These are phyloP conservation scores for Ceratobasidium theobromae DNA, from an alignment of 1,284 basidiomycete species.

Conservation along the genomic window DNA sequence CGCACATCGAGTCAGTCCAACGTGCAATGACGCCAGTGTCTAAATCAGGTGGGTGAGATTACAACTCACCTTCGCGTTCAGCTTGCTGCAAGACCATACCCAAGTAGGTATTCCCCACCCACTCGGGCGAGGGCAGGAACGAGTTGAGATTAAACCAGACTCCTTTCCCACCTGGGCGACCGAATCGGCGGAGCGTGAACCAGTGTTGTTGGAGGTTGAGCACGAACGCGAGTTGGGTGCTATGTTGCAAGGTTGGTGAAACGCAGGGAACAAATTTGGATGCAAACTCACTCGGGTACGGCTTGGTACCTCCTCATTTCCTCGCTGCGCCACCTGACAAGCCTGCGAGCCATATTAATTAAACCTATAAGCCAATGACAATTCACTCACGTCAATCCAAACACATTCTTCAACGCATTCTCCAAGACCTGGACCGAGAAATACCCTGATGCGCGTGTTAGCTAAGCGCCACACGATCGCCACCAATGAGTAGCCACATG, in stretches of 20 bases:
- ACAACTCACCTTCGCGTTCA: conserved; percentile 66
- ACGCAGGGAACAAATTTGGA: background rate
- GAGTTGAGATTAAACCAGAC: conserved; percentile 95
- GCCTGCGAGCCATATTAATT: conserved; percentile 42
- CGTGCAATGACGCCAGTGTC: too few relatives aligned
- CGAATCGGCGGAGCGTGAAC: conserved; percentile 86
- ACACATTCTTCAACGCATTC: conserved; percentile 71
- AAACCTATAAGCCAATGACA: background rate
- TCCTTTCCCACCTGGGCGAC: conserved; percentile 54
- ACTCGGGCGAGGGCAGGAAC: conserved; percentile 68
- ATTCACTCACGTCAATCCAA: conserved; percentile 69
- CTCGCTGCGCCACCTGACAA: conserved; percentile 83
- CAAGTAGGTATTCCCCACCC: conserved; percentile 82
- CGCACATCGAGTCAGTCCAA: background rate
- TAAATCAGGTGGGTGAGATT: background rate
- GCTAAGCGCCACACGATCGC: conserved; percentile 33
- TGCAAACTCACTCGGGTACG: conserved; percentile 66
- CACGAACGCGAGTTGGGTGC: conserved; percentile 84
- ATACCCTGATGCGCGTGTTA: conserved; percentile 56
- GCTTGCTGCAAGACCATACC: conserved; percentile 86
- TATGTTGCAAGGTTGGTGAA: conserved; percentile 42
- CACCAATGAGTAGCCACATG: conserved; percentile 32
- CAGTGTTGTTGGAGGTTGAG: conserved; percentile 87
- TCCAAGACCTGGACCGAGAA: conserved; percentile 85
- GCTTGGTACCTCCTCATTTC: conserved; percentile 76